Base-by-base conservation (phyloP, 2,329 filamentous ascomycete species). In the Apiospora rasikravindrae region DNA sequence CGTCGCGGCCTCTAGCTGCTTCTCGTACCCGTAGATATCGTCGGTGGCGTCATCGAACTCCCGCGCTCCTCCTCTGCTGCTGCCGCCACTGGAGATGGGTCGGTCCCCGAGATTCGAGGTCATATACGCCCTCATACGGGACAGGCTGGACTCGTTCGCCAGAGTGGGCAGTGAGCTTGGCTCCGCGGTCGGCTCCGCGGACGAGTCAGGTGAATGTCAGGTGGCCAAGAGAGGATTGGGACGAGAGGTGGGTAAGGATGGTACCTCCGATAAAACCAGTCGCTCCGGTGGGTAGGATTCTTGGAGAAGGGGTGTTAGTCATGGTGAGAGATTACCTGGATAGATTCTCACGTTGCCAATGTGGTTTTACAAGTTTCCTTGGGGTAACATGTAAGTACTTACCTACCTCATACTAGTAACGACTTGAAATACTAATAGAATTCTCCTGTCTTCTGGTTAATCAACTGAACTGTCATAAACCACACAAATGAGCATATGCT, bases 1-100 rank as follows among this genome's bases (percentile, higher is more conserved):
- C 26, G 83, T 78, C 0, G 75, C 49, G 0, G 73, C 77, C 66
- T 88, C 82, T 29, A 81, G 81, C 7, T 75, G 73, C 44, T 79
- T 79, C 73, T 84, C 80, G 70, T 84, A 84, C 10, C 73, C 78
- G 73, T 85, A 87, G 26, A 88, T 79, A 69, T 86, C 80, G 11
- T 86, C 82, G 29, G 61, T 72, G 5, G 82, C 77, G 75, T 87
- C 85, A 61, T 83, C 82, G 72, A 86, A 83, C 53, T 79, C 75
- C 68, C 26, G 10, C 47, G 13, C 47, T 51, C 47, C 11, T 11
- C 47, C 6, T 6, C n/a, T 22, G 8, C 22, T 24, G 47, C 47
- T 19, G 14, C 22, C 44, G 44, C 16, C 44, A 47, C 78, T 76
- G 0, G 81, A 81, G 26, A 86, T 77, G 0, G 84, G 83, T 44